Evolutionary conservation across 495 filamentous ascomycete genomes (phyloP), one percentile per base, ranked within the genome.

Genomic region (Penicillium soppii): DNA sequence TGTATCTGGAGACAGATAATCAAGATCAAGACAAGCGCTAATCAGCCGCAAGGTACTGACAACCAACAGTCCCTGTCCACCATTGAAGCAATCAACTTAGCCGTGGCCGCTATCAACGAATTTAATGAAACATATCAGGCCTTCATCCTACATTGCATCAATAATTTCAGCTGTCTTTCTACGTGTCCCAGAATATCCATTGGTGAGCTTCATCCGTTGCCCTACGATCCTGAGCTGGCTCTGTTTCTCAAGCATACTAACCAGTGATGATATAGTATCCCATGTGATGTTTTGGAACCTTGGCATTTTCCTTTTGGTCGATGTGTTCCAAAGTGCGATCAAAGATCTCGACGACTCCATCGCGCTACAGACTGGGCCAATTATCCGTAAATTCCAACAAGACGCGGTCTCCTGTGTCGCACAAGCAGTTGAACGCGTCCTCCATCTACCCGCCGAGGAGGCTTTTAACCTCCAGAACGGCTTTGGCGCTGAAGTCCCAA

Each of bases 391-490:
- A 9, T 57, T 37, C 21, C 45, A 43, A 25, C 19, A 17, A 3
- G 35, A 40, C 0, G 58, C 58, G 13, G 37, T 45, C 7, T 35
- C 20, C 2, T 51, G 44, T 1, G 43, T 61, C 12, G 21, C 58
- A 5, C 39, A 43, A 17, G 50, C 30, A 2, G 41, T 57, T 8
- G 41, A 47, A 33, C 43, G 41, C 8, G 41, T 61, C n/a, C 42
- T 47, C 2, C 7, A 22, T 1, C 19, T 61, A 2, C 58, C 58
- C 15, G 26, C 19, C 7, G 56, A 65, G 6, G 59, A 59, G 13
- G 26, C 27, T 1, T 58, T 61, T 32, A 63, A 63, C 32, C 46
- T 63, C 7, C 63, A 53, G 10, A 58, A 61, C 21, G 59, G 63
- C 1, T 22, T 66, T 5, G 17, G 45, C 5, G 33, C 53, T 4